phyloP scores from a whole-genome alignment of 352 stramenopile species.

The Phytophthora europaea region DNA sequence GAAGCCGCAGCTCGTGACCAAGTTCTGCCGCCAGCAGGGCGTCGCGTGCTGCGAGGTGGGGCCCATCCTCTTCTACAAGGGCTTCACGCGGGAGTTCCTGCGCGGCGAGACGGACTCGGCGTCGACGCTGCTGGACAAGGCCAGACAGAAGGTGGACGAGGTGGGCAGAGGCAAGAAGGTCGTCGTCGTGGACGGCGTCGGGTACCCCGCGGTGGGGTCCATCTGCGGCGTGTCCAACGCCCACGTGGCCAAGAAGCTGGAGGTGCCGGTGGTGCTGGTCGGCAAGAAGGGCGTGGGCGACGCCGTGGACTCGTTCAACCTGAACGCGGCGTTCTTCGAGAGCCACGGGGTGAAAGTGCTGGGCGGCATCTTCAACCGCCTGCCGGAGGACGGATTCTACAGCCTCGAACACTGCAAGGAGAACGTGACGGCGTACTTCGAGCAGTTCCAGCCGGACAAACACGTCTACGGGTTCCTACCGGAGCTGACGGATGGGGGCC shows the following conservation, averaged over 20 bases:
- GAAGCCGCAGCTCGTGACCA: slow-evolving; percentile 93
- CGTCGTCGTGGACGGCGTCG: slow-evolving; percentile 97
- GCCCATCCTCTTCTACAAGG: slow-evolving; percentile 97
- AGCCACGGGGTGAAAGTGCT: slow-evolving; percentile 92
- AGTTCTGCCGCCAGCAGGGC: slow-evolving; percentile 92
- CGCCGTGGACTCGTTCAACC: slow-evolving; percentile 98
- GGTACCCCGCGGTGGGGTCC: slow-evolving; percentile 93
- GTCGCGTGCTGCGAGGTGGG: slow-evolving; percentile 93
- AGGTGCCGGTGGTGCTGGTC: slow-evolving; percentile 94
- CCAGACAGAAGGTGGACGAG: slow-evolving; percentile 87
- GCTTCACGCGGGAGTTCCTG: slow-evolving; percentile 97
- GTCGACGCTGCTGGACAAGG: slow-evolving; percentile 87
- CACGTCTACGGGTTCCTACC: slow-evolving; percentile 88
- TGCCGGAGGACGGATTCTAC: slow-evolving; percentile 95
- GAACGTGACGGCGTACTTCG: slow-evolving; percentile 94
- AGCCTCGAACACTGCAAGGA: slow-evolving; percentile 93
- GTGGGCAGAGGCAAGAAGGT: slow-evolving; percentile 91
- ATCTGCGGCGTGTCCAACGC: slow-evolving; percentile 88
- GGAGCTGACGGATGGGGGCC: slow-evolving; percentile 53
- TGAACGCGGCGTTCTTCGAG: slow-evolving; percentile 97
- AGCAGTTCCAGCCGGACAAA: slow-evolving; percentile 74
- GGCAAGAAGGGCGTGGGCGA: slow-evolving; percentile 97
- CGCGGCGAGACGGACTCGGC: slow-evolving; percentile 91
- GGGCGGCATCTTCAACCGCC: slow-evolving; percentile 97
- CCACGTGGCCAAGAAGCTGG: slow-evolving; percentile 66